Evolutionary conservation across 73 alveolate species (phyloP).

Genomic region (Paramecium sonneborni): DNA sequence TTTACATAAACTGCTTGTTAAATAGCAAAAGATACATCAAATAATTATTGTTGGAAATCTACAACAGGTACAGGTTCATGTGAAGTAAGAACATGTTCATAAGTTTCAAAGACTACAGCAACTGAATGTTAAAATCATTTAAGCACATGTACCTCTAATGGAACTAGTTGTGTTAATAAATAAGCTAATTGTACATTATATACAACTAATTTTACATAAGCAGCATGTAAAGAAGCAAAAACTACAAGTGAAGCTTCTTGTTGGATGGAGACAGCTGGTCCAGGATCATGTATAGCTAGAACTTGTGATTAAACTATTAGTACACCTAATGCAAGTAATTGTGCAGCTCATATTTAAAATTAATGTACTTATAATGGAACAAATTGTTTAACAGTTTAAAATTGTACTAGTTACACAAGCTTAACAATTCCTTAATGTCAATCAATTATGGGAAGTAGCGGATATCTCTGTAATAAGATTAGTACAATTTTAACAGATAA

Average conservation of each 20-base stretch:
- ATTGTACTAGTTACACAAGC: background rate
- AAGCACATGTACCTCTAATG: conserved; percentile 9
- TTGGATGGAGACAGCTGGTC: background rate
- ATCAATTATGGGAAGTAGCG: background rate
- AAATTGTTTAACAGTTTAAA: background rate
- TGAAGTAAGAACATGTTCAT: background rate
- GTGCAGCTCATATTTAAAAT: background rate
- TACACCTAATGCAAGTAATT: background rate
- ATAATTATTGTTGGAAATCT: background rate
- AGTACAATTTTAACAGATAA: background rate
- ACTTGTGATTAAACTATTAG: background rate
- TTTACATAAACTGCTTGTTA: conserved; percentile 40
- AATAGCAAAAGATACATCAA: background rate
- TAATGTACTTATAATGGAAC: background rate
- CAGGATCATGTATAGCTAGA: conserved; percentile 23
- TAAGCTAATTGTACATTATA: background rate
- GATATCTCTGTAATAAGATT: background rate
- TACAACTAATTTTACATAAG: background rate
- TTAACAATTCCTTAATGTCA: background rate
- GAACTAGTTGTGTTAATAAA: background rate
- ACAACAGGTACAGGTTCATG: conserved; percentile 9
- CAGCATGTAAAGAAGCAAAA: background rate
- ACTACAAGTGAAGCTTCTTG: background rate
- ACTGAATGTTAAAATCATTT: background rate
- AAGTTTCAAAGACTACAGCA: background rate